A percentile compares a stretch with the other conserved stretches of the same genome.
phyloP scores from a whole-genome alignment of 2,329 filamentous ascomycete species.

The Davidsoniella virescens region DNA sequence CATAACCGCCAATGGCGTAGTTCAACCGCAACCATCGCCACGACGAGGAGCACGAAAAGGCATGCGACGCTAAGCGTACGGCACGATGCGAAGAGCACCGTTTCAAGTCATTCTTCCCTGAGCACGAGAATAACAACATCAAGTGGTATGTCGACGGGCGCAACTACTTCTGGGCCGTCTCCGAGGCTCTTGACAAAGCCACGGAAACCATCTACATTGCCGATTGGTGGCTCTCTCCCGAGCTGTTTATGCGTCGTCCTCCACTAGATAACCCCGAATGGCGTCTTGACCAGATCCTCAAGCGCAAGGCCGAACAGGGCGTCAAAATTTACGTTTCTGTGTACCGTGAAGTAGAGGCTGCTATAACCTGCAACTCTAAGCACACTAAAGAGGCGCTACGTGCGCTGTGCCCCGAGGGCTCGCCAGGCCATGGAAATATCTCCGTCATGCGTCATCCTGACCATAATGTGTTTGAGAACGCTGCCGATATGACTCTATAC shows the following conservation, averaged over 20 bases:
- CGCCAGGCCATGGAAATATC: constrained; percentile 76
- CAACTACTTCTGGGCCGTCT: constrained; percentile 92
- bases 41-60: constrained; percentile 80
- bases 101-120: constrained; percentile 81
- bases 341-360: constrained; percentile 73
- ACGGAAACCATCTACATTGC: constrained; percentile 89
- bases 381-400: constrained; percentile 83
- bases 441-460: constrained; percentile 79
- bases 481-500: constrained; percentile 90
- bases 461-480: constrained; percentile 87
- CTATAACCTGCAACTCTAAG: constrained; percentile 76
- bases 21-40: constrained; percentile 83
- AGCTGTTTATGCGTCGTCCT: constrained; percentile 71
- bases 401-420: constrained; percentile 63
- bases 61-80: constrained; percentile 64
- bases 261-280: constrained; percentile 71
- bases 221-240: constrained; percentile 93
- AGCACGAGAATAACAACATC: constrained; percentile 66
- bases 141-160: constrained; percentile 97
- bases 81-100: constrained; percentile 58
- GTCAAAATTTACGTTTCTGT: constrained; percentile 91
- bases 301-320: constrained; percentile 75
- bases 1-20: constrained; percentile 19
- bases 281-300: constrained; percentile 72
- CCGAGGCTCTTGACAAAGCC: constrained; percentile 72